Base-by-base conservation (phyloP, 164 flowering plant genomes). In the Vitis rupestris region DNA sequence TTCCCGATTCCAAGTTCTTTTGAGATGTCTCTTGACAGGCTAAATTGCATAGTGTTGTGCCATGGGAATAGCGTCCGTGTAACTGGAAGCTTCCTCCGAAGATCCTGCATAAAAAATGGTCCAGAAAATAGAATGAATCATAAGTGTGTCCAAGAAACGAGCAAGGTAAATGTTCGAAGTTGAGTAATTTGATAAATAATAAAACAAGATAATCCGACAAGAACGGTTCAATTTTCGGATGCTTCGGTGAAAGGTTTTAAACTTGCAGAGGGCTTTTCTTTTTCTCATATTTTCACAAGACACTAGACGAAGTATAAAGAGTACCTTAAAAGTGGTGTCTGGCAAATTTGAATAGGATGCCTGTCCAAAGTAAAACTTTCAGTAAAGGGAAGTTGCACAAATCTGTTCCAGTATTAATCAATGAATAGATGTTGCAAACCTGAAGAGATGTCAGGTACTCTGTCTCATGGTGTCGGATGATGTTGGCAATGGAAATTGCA, bases 51-150 rank as follows among this genome's bases (percentile, higher is more conserved):
- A 3, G 97, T 85, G 74, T 91, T 91, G 54, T 92, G 94, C 99
- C 99, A 95, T 57, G 98, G 98, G 66, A 95, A 95, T 65, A 90
- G 74, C 52, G 99, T 95, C 14, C 98, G 94, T 27, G 99, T 95
- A 60, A 95, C 94, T 8, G 98, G 99, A 70, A 95, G 96, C 84
- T 91, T 95, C 72, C 99, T 91, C 59, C 97, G 88, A 13, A 95
- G 91, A 66, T 95, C 99, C 99, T 95, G 90, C 75, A 86, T 27
- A 31, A 23, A 61, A 59, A 37, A 37, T 3, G 31, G 52, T 17
- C 9, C 15, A 5, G 9, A 53, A 53, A 53, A 5, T 53, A 53
- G 6, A 53, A 53, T 11, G 14, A 53, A 53, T 11, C 17, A 1
- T 37, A 3, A 37, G 7, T 37, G 44, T 37, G 44, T 37, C 44